Evolutionary conservation across 371 early-diverging fungal species (phyloP).

Genomic region (Batrachochytrium dendrobatidis): DNA sequence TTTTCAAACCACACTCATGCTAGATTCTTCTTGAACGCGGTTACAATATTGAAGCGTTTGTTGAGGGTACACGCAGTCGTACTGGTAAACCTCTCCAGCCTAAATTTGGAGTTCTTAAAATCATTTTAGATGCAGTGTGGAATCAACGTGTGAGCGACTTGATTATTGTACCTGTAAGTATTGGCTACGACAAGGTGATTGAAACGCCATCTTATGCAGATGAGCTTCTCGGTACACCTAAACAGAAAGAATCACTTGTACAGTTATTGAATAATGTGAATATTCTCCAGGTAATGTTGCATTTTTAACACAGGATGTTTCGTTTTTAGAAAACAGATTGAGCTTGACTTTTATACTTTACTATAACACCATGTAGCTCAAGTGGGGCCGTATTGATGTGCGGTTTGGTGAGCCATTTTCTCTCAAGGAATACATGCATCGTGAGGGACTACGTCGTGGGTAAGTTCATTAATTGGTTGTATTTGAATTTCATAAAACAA

Average conservation of each 20-base stretch:
- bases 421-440: slow-evolving; percentile 52
- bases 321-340: not conserved
- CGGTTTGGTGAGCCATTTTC: slow-evolving; percentile 75
- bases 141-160: slow-evolving; percentile 55
- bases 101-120: slow-evolving; percentile 76
- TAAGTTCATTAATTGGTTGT: slow-evolving; percentile 1
- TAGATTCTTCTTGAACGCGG: slow-evolving; percentile 42
- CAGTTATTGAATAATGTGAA: slow-evolving; percentile 30
- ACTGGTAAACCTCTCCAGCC: slow-evolving; percentile 71
- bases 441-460: slow-evolving; percentile 26
- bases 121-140: slow-evolving; percentile 66
- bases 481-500: slow-evolving; percentile 9
- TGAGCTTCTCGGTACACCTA: slow-evolving; percentile 76
- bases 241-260: slow-evolving; percentile 71
- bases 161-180: slow-evolving; percentile 73
- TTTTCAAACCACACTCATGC: no score
- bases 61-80: slow-evolving; percentile 81
- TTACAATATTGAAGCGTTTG: slow-evolving; percentile 77
- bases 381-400: slow-evolving; percentile 68
- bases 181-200: slow-evolving; percentile 84
- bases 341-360: not conserved
- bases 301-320: no score
- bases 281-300: slow-evolving; percentile 22
- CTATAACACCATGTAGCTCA: slow-evolving; percentile 50
- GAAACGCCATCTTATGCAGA: slow-evolving; percentile 73